These are phyloP conservation scores for Rosa persica DNA, from an alignment of 306 rosid genomes.

Conservation along the genomic window DNA sequence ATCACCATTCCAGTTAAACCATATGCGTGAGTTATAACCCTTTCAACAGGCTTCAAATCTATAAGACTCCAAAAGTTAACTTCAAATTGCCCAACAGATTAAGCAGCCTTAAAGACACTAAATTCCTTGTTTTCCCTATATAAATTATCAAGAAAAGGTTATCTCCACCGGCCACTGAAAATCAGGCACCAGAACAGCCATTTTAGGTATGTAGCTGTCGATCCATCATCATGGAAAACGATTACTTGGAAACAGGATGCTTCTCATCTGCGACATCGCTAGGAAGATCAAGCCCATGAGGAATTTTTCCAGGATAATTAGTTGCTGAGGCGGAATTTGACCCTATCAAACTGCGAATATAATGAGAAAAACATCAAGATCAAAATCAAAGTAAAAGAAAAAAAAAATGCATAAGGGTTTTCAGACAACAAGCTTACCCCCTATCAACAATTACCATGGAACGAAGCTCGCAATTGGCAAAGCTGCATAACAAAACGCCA, in stretches of 20 bases:
- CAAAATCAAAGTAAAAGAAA: neutral
- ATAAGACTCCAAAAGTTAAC: neutral
- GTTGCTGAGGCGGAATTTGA: conserved; percentile 62
- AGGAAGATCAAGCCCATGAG: conserved; percentile 70
- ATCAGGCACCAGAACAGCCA: neutral
- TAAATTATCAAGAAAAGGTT: neutral
- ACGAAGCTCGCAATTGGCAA: conserved; percentile 87
- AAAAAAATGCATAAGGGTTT: neutral
- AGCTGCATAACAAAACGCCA: conserved; percentile 49
- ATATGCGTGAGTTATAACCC: neutral
- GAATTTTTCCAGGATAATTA: conserved; percentile 72
- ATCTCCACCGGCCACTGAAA: conserved; percentile 9
- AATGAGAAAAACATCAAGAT: neutral
- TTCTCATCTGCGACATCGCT: conserved; percentile 64
- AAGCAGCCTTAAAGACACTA: neutral
- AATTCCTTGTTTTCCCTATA: neutral
- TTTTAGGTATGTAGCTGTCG: neutral
- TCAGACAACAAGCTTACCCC: conserved; percentile 49
- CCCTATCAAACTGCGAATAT: conserved; percentile 56
- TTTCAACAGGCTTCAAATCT: neutral
- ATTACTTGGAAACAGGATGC: conserved; percentile 29
- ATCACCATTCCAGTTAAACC: neutral
- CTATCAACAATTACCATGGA: conserved; percentile 72
- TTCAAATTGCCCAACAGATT: conserved; percentile 12
- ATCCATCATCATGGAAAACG: neutral